Percentiles rank a stretch among this genome's conserved stretches.
phyloP scores from a whole-genome alignment of 139 green algal species.

The Raphidocelis subcapitata region DNA sequence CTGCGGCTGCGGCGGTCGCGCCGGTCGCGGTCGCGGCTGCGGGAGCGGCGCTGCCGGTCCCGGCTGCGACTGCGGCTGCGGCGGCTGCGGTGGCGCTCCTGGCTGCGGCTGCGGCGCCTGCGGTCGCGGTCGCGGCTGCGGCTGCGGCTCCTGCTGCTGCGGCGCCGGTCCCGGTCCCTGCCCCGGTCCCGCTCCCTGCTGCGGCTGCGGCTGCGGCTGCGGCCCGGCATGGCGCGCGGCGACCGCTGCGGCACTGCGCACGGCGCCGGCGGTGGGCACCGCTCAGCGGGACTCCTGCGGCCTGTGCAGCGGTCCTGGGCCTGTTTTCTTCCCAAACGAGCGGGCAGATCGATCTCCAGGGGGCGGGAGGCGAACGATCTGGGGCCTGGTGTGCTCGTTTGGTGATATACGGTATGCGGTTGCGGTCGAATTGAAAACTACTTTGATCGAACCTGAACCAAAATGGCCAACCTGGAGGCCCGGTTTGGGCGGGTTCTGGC shows the following conservation, averaged over 20 bases:
- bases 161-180: not conserved
- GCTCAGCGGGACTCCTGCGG: too few species aligned
- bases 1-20: not conserved
- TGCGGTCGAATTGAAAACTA: too few species aligned
- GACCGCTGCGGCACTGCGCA: not conserved
- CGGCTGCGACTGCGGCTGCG: not conserved
- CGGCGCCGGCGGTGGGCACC: too few species aligned
- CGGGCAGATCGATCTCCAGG: too few species aligned
- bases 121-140: constrained; percentile 21
- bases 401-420: too few species aligned
- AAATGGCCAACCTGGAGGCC: constrained; percentile 4
- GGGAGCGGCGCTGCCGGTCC: not conserved
- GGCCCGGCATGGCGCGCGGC: not conserved
- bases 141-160: constrained; percentile 21
- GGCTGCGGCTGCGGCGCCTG: constrained; percentile 3
- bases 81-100: constrained; percentile 10
- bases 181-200: constrained; percentile 13
- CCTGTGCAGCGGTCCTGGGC: too few species aligned
- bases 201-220: constrained; percentile 29
- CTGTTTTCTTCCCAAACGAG: too few species aligned
- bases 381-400: too few species aligned
- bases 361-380: too few species aligned
- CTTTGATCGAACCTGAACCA: not conserved
- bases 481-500: constrained; percentile 5
- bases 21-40: constrained; percentile 14